Percentiles rank a stretch among this genome's conserved stretches.
Conservation (phyloP, 2,329 filamentous ascomycete species). For the Fusarium newnesense region DNA sequence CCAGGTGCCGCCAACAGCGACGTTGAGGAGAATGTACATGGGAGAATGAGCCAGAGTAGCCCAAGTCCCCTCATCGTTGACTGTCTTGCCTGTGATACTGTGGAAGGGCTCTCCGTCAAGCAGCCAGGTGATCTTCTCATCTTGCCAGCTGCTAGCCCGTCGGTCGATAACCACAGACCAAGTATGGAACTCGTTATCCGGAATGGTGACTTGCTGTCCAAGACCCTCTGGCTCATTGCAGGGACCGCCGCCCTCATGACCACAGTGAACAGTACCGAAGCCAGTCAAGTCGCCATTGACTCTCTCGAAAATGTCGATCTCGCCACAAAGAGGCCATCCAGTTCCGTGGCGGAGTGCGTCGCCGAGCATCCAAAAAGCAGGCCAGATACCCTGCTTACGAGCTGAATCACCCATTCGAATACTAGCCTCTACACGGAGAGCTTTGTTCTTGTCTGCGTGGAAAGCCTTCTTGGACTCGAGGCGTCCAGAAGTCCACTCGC, state of each 20-base stretch:
- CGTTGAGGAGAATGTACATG: constrained; percentile 59
- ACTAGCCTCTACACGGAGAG: constrained; percentile 56
- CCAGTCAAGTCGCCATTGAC: constrained; percentile 58
- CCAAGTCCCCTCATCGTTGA: constrained; percentile 57
- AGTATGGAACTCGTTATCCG: constrained; percentile 59
- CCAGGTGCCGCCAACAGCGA: constrained; percentile 60
- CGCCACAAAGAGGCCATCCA: constrained; percentile 60
- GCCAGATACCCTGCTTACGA: constrained; percentile 62
- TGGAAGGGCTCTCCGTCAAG: constrained; percentile 57
- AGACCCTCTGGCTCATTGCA: constrained; percentile 61
- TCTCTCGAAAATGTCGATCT: constrained; percentile 63
- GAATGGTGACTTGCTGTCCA: constrained; percentile 49
- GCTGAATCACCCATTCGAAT: constrained; percentile 56
- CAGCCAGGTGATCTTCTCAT: constrained; percentile 61
- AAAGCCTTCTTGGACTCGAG: constrained; percentile 60
- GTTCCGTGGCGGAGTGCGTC: constrained; percentile 58
- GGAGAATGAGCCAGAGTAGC: constrained; percentile 54
- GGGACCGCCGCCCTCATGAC: constrained; percentile 53
- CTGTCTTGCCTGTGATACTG: constrained; percentile 54
- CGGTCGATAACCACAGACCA: constrained; percentile 62
- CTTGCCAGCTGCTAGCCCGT: constrained; percentile 54
- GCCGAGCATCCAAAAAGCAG: constrained; percentile 64
- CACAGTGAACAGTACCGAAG: constrained; percentile 62
- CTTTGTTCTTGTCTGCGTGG: constrained; percentile 53
- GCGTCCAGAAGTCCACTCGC: constrained; percentile 61